Conservation (phyloP, 2,329 filamentous ascomycete genomes). For the Scedosporium dehoogii region DNA sequence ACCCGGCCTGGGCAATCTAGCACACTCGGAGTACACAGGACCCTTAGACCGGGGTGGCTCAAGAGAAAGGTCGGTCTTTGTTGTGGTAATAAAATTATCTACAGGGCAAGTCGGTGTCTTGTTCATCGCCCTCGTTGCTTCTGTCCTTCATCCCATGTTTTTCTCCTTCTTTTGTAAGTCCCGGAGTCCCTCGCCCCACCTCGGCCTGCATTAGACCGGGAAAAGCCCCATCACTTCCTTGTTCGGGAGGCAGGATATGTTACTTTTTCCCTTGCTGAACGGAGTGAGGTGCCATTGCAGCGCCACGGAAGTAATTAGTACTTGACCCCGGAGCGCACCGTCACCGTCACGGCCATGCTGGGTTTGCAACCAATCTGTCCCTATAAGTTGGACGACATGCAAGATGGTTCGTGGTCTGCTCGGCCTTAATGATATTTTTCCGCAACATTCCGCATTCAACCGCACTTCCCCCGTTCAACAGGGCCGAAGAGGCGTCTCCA, state of each 20-base stretch:
- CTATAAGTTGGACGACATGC: background rate
- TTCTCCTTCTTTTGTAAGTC: background rate
- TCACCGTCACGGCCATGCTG: background rate
- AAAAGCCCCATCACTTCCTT: background rate
- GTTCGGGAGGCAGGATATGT: background rate
- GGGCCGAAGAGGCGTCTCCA: background rate
- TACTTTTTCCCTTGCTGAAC: no score
- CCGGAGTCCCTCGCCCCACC: background rate
- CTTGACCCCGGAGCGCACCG: no score
- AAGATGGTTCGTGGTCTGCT: background rate
- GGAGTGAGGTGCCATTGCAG: no score
- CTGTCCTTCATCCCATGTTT: background rate
- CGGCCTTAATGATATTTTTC: background rate
- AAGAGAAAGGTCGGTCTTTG: background rate
- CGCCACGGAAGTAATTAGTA: no score
- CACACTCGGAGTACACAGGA: background rate
- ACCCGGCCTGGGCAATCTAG: background rate
- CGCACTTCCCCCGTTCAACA: background rate
- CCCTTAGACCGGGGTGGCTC: background rate
- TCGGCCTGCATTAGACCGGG: background rate
- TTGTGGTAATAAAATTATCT: background rate
- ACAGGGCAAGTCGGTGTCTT: no score
- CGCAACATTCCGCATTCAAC: background rate
- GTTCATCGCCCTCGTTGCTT: no score
- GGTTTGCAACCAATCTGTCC: background rate